Evolutionary conservation across 1,284 basidiomycete genomes (phyloP), one percentile per base, ranked within the genome.

Genomic region (Takashimella koratensis): DNA sequence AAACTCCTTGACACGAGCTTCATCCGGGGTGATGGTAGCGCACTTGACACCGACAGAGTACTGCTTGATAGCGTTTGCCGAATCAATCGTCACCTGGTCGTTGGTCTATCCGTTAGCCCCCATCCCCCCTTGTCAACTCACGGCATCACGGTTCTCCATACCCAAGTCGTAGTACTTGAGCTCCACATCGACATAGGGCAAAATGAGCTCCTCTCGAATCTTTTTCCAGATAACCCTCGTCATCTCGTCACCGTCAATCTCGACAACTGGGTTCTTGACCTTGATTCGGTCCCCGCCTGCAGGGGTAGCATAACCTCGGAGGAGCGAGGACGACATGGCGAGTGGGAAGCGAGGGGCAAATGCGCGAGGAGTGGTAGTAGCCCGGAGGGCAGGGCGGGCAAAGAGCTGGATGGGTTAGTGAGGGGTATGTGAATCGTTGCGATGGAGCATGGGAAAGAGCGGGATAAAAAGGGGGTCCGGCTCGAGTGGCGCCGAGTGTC

Each of bases 121-220:
- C 16, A 8, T 36, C 16, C 16, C 30, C 16, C 30, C 30, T 36
- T 16, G 8, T 36, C 30, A 42, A 76, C 84, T 52, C 64, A 90
- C 88, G 65, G 86, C 81, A 76, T 97, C 92, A 57, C 94, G 87
- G 78, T 87, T 81, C 78, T 94, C 90, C 66, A 98, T 83, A 27
- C 94, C 93, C 43, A 98, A 83, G 78, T 98, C 95, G 77, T 86
- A 98, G 81, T 98, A 98, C 78, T 98, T 98, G 82, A 98, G 90
- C 70, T 98, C 90, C 42, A 98, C 80, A 79, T 94, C 83, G 52
- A 98, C 80, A 77, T 93, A 97, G 8, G 95, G 95, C 49, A 97
- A 81, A 69, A 98, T 95, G 67, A 98, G 85, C 89, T 97, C 90
- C 68, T 97, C 88, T 54, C 91, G 83, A 74, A 98, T 97, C 83